These are phyloP conservation scores for Austroboletus niveus DNA, from an alignment of 1,284 basidiomycete genomes.

Conservation along the genomic window DNA sequence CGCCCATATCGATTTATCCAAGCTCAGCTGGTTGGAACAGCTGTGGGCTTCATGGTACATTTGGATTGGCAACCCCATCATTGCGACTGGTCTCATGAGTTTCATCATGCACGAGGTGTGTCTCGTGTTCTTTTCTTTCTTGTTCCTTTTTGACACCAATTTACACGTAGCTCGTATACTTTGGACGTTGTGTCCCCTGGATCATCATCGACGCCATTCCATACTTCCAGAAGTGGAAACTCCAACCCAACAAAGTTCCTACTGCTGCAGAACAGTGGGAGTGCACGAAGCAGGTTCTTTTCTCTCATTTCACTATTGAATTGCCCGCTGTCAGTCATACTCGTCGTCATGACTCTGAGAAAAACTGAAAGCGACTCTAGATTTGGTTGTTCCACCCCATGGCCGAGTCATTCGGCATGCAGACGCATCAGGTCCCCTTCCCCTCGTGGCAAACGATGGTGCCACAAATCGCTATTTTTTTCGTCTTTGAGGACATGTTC, in stretches of 20 bases:
- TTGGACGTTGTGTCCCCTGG: slow-evolving; percentile 94
- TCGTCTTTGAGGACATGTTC: slow-evolving; percentile 95
- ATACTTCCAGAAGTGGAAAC: slow-evolving; percentile 93
- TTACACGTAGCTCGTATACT: slow-evolving; percentile 80
- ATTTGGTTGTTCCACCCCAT: slow-evolving; percentile 98
- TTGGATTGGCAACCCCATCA: slow-evolving; percentile 84
- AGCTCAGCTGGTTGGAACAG: slow-evolving; percentile 74
- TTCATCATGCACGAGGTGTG: slow-evolving; percentile 92
- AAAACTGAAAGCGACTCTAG: slow-evolving; percentile 38
- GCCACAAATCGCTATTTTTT: slow-evolving; percentile 87
- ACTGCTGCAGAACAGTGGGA: slow-evolving; percentile 88
- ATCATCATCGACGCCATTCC: slow-evolving; percentile 94
- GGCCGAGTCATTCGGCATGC: slow-evolving; percentile 87
- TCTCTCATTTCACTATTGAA: slow-evolving; percentile 96
- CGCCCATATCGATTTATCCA: slow-evolving; percentile 58
- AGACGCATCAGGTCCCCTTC: slow-evolving; percentile 92
- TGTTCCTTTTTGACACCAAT: background rate
- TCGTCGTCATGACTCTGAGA: background rate
- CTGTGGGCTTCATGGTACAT: slow-evolving; percentile 85
- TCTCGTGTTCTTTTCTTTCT: background rate
- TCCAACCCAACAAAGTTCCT: slow-evolving; percentile 86
- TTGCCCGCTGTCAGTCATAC: slow-evolving; percentile 71
- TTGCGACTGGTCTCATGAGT: slow-evolving; percentile 94
- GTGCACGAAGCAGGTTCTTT: slow-evolving; percentile 92
- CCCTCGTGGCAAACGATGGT: slow-evolving; percentile 68